Base-by-base conservation (phyloP, 2,329 filamentous ascomycete species). In the Clarireedia hainanense region DNA sequence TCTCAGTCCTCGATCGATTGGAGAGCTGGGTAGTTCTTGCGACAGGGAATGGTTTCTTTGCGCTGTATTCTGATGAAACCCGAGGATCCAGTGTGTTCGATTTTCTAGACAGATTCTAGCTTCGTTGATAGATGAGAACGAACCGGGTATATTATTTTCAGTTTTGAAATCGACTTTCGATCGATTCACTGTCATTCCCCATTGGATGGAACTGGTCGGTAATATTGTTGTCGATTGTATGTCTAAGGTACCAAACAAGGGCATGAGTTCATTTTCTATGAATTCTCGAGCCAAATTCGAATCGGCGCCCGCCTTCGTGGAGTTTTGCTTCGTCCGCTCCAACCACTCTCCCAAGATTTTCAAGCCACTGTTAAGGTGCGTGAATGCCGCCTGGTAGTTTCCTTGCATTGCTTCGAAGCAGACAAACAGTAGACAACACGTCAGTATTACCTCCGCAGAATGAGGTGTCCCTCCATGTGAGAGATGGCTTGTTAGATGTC, bases 401-500 rank as follows among this genome's bases (percentile, higher is more conserved):
- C 59, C 61, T 52, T 57, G 56, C 23, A 63, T 54, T 42, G 50
- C 56, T 27, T 63, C 61, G 23, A 63, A 60, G 45, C 58, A 58
- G 34, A 60, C 51, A 23, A 63, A 63, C 5, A 63, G 42, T 10
- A 63, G 30, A 27, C 60, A 63, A 3, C 57, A 61, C 45, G 47
- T 60, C 37, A 48, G 48, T 37, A 50, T 53, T 30, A 43, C 47
- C 47, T 51, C 59, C 43, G 37, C 6, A 27, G 56, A 39, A 27
- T 42, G 24, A 6, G 36, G 36, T 6, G 15, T 24, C 2, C 34
- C 37, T 27, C 34, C 20, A 23, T 27, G 17, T 12, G 72, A 71
- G 10, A 69, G 70, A 6, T 75, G 70, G 23, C 67, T 68, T 45
- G 76, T 66, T 24, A 83, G 72, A 12, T 76, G 72, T 17, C 49